Evolutionary conservation across 108 stramenopile genomes (phyloP), one percentile per base, ranked within the genome.

Genomic region (Nitzschia putrida): DNA sequence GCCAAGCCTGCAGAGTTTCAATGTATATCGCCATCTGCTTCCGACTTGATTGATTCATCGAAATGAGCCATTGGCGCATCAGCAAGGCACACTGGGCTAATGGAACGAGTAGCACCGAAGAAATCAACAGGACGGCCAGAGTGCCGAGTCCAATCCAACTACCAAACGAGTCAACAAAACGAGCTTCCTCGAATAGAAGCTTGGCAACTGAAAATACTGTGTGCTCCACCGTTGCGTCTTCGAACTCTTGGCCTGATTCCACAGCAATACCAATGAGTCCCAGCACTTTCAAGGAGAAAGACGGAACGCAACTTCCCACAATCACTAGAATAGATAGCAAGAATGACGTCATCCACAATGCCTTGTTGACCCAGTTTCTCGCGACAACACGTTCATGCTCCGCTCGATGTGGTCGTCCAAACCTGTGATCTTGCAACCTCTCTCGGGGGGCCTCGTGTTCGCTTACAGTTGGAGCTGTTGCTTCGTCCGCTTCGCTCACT

Each of bases 1-100:
- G 89, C 92, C 92, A 93, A 26, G 92, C 89, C 41, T 64, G 67
- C 18, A 93, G 50, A 53, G 77, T 72, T 57, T 93, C 89, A 64
- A 83, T 71, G 25, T 77, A 12, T 16, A 79, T 72, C 1, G 53
- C 18, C 50, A 82, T 73, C 42, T 78, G 55, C 21, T 16, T 21
- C 40, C 58, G 51, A 37, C 64, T 14, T 0, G 4, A 53, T 18
- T 34, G 14, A 0, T 77, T 80, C 57, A 82, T 68, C 34, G 86
- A 76, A 10, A 12, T 56, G 61, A 80, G 83, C 89, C 89, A 93
- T 55, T 85, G 76, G 9, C 56, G 37, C 10, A 87, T 38, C 9
- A 88, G 64, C 13, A 76, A 56, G 0, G 55, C 51, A 16, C 60
- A 74, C 71, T 90, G 89, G 8, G 78, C 44, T 24, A 93, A 44